Base-by-base conservation (phyloP, 164 flowering plant genomes). In the Aristolochia californica region DNA sequence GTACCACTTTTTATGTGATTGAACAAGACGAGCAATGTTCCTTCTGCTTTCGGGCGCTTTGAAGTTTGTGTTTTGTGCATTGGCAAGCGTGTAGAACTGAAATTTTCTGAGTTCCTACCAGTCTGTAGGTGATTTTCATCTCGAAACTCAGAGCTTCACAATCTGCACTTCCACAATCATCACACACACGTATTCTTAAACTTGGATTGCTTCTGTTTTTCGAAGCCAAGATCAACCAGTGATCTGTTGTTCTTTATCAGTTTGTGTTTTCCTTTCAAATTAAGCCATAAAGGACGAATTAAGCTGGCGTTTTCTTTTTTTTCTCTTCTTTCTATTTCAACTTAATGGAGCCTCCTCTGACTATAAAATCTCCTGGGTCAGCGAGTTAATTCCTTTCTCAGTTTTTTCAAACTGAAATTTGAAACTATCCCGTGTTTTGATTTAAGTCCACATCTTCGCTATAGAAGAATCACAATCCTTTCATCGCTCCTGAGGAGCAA, bases 1-100 rank as follows among this genome's bases (percentile, higher is more conserved):
- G 66, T 69, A 66, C 45, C 67, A 59, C 61, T 65, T 58, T 80
- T 73, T 72, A 65, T 71, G 77, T 78, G 84, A 85, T 82, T 75
- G 75, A 83, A 81, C 88, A 68, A 77, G 74, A 69, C 84, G 68
- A 63, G 59, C 83, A 81, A 74, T 78, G 83, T 83, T 85, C 83
- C 77, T 81, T 75, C 57, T 77, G 83, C 74, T 67, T 74, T 78
- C 72, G 56, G 40, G 70, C 60, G 59, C 74, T 68, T 80, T 56
- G 83, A 73, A 80, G 21, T 60, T 40, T 60, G 62, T 60, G 62
- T 40, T 60, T 53, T 40, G 43, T 60, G 55, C 62, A 60, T 51
- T 22, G 62, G 56, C 62, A 49, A 17, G 27, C 55, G 62, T 60
- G 62, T 60, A 34, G 48, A 51, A 60, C 45, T 60, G 56, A 49